Conservation (phyloP, 192 early-diverging fungal genomes). For the Coemansia umbellata region DNA sequence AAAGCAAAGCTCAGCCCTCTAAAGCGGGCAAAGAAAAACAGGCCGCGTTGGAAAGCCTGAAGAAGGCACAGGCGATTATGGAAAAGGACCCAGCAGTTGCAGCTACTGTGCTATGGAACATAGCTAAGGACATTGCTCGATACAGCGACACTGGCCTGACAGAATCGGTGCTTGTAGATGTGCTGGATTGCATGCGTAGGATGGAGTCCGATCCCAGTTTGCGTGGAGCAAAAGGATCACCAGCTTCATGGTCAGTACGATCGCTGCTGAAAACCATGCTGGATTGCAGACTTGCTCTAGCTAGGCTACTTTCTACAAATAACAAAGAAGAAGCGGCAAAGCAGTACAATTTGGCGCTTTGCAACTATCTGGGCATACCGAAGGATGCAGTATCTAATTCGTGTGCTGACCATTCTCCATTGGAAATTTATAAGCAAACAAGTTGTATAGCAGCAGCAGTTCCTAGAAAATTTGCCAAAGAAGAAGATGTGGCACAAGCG, state of each 20-base stretch:
- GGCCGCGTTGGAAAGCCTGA: constrained; percentile 9
- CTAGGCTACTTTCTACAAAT: constrained; percentile 5
- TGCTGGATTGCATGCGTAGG: constrained; percentile 14
- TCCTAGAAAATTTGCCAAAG: constrained; percentile 38
- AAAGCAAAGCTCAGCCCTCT: neutral
- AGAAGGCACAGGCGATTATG: constrained; percentile 22
- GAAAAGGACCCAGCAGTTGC: constrained; percentile 36
- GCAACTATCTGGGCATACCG: constrained; percentile 24
- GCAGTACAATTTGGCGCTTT: constrained; percentile 16
- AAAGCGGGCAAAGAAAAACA: too few relatives aligned
- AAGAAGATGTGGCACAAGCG: constrained; percentile 39
- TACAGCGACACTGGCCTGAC: constrained; percentile 1
- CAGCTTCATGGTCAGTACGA: constrained; percentile 22
- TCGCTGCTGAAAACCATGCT: constrained; percentile 37
- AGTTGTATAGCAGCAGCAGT: neutral
- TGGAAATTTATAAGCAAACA: neutral
- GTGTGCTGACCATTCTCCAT: neutral
- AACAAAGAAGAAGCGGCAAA: neutral
- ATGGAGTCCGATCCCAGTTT: constrained; percentile 15
- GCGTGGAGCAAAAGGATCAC: constrained; percentile 25
- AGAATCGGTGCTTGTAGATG: constrained; percentile 7
- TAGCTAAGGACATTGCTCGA: constrained; percentile 31
- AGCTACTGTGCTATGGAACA: constrained; percentile 43
- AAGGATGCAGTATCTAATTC: neutral
- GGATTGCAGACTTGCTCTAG: constrained; percentile 33